Evolutionary conservation across 495 filamentous ascomycete genomes (phyloP).

Genomic region (Daldinia grandis): DNA sequence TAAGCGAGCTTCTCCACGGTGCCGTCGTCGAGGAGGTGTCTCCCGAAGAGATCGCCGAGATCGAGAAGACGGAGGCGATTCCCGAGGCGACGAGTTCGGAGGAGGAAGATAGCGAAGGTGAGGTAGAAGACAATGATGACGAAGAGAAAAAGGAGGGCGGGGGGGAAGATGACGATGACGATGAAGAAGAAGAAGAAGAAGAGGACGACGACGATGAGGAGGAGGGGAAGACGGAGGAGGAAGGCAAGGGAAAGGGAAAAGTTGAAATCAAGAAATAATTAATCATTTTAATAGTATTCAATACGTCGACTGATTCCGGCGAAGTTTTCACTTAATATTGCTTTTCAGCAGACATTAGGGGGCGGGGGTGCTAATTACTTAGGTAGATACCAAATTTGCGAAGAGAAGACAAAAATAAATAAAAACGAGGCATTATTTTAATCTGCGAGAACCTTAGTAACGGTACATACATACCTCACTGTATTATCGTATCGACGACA

Average conservation of each 20-base stretch:
- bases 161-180: slow-evolving; percentile 40
- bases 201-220: slow-evolving; percentile 41
- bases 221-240: slow-evolving; percentile 23
- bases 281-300: not conserved
- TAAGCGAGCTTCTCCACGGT: slow-evolving; percentile 45
- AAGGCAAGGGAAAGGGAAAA: slow-evolving; percentile 1
- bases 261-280: slow-evolving; percentile 13
- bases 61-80: slow-evolving; percentile 51
- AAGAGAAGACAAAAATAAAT: slow-evolving; percentile 6
- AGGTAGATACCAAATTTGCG: slow-evolving; percentile 17
- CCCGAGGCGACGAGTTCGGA: slow-evolving; percentile 45
- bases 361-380: not conserved
- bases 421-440: not conserved
- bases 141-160: slow-evolving; percentile 41
- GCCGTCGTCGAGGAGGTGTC: slow-evolving; percentile 40
- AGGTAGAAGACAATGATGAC: slow-evolving; percentile 33
- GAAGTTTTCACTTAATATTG: not conserved
- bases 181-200: slow-evolving; percentile 38
- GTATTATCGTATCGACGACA: not conserved
- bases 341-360: not conserved
- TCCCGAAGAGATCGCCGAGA: slow-evolving; percentile 50
- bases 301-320: not conserved
- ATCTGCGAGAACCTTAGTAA: not conserved
- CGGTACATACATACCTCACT: not conserved
- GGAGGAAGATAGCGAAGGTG: slow-evolving; percentile 37